A percentile compares a stretch with the other conserved stretches of the same genome.
Evolutionary conservation across 495 filamentous ascomycete species (phyloP).

Genomic region (Venustampulla echinocandica): DNA sequence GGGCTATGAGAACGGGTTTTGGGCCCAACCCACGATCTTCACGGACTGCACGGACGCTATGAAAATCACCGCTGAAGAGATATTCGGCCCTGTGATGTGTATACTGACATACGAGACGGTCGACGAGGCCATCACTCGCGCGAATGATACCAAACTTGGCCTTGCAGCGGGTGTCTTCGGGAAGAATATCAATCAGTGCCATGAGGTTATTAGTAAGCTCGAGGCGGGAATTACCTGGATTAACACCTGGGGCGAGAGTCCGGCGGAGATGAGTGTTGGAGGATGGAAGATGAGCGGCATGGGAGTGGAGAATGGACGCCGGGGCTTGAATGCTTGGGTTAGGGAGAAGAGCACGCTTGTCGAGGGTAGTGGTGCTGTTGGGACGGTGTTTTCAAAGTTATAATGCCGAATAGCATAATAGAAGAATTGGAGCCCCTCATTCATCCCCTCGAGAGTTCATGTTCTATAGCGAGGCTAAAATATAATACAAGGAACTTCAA

Average conservation of each 20-base stretch:
- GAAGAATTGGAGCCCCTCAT: too few relatives aligned
- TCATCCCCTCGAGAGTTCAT: too few relatives aligned
- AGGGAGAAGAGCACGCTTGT: slow-evolving; percentile 76
- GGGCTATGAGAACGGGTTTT: slow-evolving; percentile 53
- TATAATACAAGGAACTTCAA: too few relatives aligned
- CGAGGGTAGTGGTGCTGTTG: slow-evolving; percentile 60
- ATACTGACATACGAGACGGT: slow-evolving; percentile 58
- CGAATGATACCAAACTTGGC: slow-evolving; percentile 64
- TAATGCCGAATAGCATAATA: slow-evolving; percentile 20
- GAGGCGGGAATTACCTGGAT: slow-evolving; percentile 57
- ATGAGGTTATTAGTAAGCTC: slow-evolving; percentile 57
- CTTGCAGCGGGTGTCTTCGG: slow-evolving; percentile 76
- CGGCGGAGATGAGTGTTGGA: slow-evolving; percentile 43
- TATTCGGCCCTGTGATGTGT: slow-evolving; percentile 74
- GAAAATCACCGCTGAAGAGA: slow-evolving; percentile 66
- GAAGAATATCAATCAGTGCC: slow-evolving; percentile 59
- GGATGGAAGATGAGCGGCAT: slow-evolving; percentile 43
- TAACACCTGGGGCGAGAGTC: slow-evolving; percentile 41
- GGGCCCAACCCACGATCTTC: slow-evolving; percentile 65
- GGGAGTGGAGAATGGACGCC: slow-evolving; percentile 51
- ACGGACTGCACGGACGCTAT: slow-evolving; percentile 62
- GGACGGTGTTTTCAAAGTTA: slow-evolving; percentile 50
- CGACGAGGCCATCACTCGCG: slow-evolving; percentile 59
- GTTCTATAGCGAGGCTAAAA: too few relatives aligned
- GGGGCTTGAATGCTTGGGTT: slow-evolving; percentile 68